A percentile compares a stretch with the other conserved stretches of the same genome.
Evolutionary conservation across 1,284 basidiomycete species (phyloP).

Genomic region (Heterobasidion parviporum): DNA sequence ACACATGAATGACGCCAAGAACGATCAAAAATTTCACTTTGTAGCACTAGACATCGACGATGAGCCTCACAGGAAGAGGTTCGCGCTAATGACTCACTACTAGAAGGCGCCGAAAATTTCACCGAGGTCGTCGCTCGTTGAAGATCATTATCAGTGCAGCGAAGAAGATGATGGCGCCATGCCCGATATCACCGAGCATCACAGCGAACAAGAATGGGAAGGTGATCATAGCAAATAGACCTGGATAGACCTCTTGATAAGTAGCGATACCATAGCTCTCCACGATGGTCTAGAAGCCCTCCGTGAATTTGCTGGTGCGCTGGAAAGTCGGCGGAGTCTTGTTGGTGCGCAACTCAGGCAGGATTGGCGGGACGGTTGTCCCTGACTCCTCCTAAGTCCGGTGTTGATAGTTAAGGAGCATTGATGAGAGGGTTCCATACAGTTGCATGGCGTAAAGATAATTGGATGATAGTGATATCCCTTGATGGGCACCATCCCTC

Average conservation of each 20-base stretch:
- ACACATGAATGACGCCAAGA: conserved; percentile 91
- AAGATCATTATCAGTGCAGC: conserved; percentile 82
- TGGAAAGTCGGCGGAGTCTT: conserved; percentile 96
- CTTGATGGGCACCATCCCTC: conserved; percentile 97
- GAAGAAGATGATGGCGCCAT: conserved; percentile 77
- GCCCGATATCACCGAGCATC: conserved; percentile 98
- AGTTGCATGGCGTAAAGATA: conserved; percentile 88
- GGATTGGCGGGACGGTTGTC: conserved; percentile 85
- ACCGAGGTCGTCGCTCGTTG: conserved; percentile 73
- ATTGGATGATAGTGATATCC: conserved; percentile 83
- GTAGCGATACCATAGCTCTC: conserved; percentile 94
- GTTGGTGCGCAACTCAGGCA: conserved; percentile 85
- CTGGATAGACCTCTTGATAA: conserved; percentile 98
- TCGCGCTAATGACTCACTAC: conserved; percentile 47
- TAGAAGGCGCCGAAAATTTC: conserved; percentile 93
- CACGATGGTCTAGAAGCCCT: conserved; percentile 97
- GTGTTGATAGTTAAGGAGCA: conserved; percentile 2
- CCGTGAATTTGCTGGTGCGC: conserved; percentile 94
- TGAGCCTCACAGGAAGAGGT: too few species aligned
- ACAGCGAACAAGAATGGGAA: conserved; percentile 90
- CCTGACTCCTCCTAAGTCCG: conserved; percentile 78
- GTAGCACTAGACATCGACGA: conserved; percentile 97
- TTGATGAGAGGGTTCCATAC: conserved; percentile 31
- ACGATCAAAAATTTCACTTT: conserved; percentile 99
- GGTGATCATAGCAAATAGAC: conserved; percentile 88